Base-by-base conservation (phyloP, 352 stramenopile species). In the Aphanomyces invadans region DNA sequence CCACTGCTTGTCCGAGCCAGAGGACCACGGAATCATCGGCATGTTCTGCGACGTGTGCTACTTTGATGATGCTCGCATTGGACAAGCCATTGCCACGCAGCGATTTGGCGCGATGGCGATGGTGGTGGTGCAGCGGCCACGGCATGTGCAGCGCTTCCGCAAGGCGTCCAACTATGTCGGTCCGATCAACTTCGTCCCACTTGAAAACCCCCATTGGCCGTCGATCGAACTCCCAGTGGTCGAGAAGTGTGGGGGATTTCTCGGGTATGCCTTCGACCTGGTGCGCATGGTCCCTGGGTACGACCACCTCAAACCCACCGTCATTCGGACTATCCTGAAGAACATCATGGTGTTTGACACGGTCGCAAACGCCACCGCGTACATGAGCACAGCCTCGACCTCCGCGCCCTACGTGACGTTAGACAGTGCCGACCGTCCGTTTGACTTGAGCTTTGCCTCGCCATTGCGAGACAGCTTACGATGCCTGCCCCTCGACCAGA, bases 41-140 rank as follows among this genome's bases (percentile, higher is more conserved):
- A 89, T 90, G 78, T 90, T 90, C 45, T 87, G 81, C 55, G 79
- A 90, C 44, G 79, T 92, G 29, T 67, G 88, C 52, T 74, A 87
- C 71, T 90, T 92, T 53, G 72, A 63, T 1, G 76, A 91, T 38
- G 70, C 74, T 3, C 69, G 66, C 36, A 76, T 91, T 29, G 82
- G 74, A 10, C 72, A 75, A 2, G 84, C 86, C 17, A 79, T 91
- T 7, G 80, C 74, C 10, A 70, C 71, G 57, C 77, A 81, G 51
- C 75, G 82, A 12, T 80, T 86, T 15, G 75, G 75, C 48, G 82
- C 80, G 15, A 68, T 88, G 31, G 82, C 72, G 32, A 86, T 88
- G 71, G 80, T 91, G 52, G 66, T 91, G 4, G 79, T 73, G 9
- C 73, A 72, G 11, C 88, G 76, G 2, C 79, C 83, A 0, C 69